These are phyloP conservation scores for Eutrema heterophyllum DNA, from an alignment of 345 rosid species.

Conservation along the genomic window DNA sequence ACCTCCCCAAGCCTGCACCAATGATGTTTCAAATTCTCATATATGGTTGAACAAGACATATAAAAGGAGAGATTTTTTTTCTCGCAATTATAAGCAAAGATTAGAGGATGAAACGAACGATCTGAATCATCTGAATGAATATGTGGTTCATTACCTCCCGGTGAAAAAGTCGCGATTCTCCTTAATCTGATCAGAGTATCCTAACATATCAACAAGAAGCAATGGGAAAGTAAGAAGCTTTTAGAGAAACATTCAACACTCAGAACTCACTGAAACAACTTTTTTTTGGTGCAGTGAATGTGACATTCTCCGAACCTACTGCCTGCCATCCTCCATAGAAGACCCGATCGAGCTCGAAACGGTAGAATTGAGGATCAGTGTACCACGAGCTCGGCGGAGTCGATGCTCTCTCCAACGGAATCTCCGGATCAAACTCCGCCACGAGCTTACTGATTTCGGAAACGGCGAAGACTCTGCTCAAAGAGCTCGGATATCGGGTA, in stretches of 20 bases:
- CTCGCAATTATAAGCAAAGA: background rate
- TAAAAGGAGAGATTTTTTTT: background rate
- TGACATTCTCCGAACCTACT: conserved; percentile 42
- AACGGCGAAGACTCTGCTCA: conserved; percentile 12
- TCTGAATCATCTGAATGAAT: background rate
- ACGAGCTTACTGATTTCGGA: conserved; percentile 25
- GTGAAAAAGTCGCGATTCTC: conserved; percentile 63
- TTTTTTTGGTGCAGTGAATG: background rate
- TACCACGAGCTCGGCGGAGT: conserved; percentile 93
- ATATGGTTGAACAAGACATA: background rate
- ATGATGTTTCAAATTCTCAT: conserved; percentile 2
- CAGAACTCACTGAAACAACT: background rate
- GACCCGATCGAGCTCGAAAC: conserved; percentile 57
- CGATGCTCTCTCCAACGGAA: conserved; percentile 61
- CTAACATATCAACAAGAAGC: conserved; percentile 35
- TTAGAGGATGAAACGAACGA: background rate
- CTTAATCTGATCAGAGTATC: conserved; percentile 64
- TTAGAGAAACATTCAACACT: background rate
- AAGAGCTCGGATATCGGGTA: background rate
- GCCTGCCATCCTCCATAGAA: conserved; percentile 88
- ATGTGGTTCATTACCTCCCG: conserved; percentile 51
- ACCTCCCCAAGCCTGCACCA: conserved; percentile 66
- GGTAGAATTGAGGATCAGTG: conserved; percentile 52
- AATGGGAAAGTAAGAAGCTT: background rate
- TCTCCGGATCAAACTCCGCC: conserved; percentile 50